phyloP scores from a whole-genome alignment of 1,284 basidiomycete genomes.

The Ceratorhiza oryzae-sativae region DNA sequence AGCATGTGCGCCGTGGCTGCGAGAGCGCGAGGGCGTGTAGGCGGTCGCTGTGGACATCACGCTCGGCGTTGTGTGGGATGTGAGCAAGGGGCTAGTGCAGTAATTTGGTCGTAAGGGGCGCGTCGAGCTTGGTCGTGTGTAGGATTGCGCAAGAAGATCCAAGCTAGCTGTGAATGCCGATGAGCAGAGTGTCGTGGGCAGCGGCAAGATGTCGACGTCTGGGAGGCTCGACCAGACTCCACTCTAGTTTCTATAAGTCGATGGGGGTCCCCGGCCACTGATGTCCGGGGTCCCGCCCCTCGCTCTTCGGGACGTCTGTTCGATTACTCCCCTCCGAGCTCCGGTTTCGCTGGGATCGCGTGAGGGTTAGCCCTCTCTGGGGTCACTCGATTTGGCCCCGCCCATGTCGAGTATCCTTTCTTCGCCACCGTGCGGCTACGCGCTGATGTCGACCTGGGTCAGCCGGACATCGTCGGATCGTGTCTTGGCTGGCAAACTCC shows the following conservation, averaged over 20 bases:
- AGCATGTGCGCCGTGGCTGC: conserved; percentile 7
- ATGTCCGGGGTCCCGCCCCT: not conserved
- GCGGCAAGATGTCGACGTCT: conserved; percentile 12
- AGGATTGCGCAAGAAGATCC: not conserved
- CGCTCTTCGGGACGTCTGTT: conserved; percentile 15
- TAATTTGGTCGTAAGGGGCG: not conserved
- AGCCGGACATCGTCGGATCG: conserved; percentile 21
- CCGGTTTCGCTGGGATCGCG: conserved; percentile 10
- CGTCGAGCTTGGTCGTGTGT: not conserved
- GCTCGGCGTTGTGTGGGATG: not conserved
- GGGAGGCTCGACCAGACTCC: not conserved
- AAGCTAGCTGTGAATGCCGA: not conserved
- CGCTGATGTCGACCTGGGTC: too few relatives aligned
- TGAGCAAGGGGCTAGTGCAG: not conserved
- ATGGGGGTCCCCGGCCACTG: not conserved
- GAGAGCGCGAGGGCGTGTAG: not conserved
- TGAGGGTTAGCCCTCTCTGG: too few relatives aligned
- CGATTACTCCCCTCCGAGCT: not conserved
- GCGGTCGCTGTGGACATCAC: not conserved
- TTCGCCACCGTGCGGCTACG: too few relatives aligned
- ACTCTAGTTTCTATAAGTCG: conserved; percentile 1
- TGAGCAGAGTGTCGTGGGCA: not conserved
- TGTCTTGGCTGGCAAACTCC: not conserved
- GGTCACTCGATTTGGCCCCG: too few relatives aligned
- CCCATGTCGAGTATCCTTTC: too few relatives aligned